Evolutionary conservation across 257 asterid species (phyloP), one percentile per base, ranked within the genome.

Genomic region (Scutellaria baicalensis): DNA sequence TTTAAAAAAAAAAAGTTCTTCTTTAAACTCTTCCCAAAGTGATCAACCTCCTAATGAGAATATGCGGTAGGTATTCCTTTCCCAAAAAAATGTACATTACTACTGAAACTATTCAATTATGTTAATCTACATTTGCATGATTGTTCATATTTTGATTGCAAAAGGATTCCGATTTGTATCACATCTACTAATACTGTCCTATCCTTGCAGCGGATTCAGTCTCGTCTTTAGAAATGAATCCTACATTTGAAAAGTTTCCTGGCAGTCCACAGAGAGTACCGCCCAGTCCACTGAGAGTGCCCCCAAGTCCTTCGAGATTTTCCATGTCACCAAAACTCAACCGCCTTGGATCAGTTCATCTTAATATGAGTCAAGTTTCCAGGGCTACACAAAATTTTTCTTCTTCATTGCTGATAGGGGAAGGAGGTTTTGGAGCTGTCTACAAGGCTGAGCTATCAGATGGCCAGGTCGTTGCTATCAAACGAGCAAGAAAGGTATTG

Each of bases 301-400:
- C 96, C 0, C 92, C 96, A n/a, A 93, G 97, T 75, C 96, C 97
- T 58, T 88, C 98, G 9, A 83, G 96, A 81, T 91, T 94, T 81
- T 86, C 96, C 67, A 85, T 85, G 93, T 89, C 99, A 6, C 97
- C 97, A 0, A 85, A 90, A 79, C 96, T 92, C 65, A 88, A 78
- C 64, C 80, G 96, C 79, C 80, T 89, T 72, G 98, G 98, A 69
- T 88, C 96, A 21, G 77, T 94, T 82, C 98, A 88, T 84, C 83
- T 94, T 62, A 85, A 64, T 73, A 78, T 94, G 86, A 72, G 56
- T 80, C 96, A 91, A 82, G 91, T 89, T 71, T 39, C 70, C 14
- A 84, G 76, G 80, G 96, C 89, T 2, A 94, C 99, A 6, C 80
- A 86, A 5, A 94, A 87, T 77, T 94, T 94, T 77, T 85, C 99